A percentile compares a stretch with the other conserved stretches of the same genome.
Conservation (phyloP, 257 asterid genomes). For the Gardenia jasminoides region DNA sequence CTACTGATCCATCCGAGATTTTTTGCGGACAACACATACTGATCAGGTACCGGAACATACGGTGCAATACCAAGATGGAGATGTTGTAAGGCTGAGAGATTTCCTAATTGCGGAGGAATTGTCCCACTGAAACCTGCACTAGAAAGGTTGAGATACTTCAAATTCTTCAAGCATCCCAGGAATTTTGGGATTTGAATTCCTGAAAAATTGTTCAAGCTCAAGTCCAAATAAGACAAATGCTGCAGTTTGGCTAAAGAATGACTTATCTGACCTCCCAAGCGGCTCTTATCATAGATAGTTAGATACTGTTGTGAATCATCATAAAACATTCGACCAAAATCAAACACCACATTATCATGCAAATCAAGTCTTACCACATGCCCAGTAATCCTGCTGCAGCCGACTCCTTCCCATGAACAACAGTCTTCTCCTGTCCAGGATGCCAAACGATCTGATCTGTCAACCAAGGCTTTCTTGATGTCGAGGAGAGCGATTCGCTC, state of each 20-base stretch:
- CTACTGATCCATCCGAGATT: not conserved
- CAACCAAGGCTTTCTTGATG: constrained; percentile 11
- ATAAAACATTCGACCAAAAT: no score
- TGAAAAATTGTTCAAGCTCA: constrained; percentile 25
- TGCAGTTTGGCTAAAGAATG: constrained; percentile 19
- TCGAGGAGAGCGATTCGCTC: constrained; percentile 9
- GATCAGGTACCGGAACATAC: no score
- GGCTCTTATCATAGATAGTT: no score
- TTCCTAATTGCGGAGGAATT: not conserved
- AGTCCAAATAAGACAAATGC: constrained; percentile 24
- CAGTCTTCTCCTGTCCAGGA: constrained; percentile 20
- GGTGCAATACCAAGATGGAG: not conserved
- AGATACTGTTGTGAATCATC: no score
- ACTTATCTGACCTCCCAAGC: constrained; percentile 26
- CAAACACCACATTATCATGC: not conserved
- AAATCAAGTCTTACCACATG: constrained; percentile 23
- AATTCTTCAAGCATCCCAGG: constrained; percentile 15
- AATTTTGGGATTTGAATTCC: constrained; percentile 13
- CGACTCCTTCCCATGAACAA: constrained; percentile 24
- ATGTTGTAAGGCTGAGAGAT: not conserved
- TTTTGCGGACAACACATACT: not conserved
- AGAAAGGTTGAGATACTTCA: no score
- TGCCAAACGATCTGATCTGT: constrained; percentile 16
- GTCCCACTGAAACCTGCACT: no score
- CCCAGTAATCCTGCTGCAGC: constrained; percentile 14